Evolutionary conservation across 202 grass and related monocot species (phyloP).

Genomic region (Schoenoplectus tabernaemontani): DNA sequence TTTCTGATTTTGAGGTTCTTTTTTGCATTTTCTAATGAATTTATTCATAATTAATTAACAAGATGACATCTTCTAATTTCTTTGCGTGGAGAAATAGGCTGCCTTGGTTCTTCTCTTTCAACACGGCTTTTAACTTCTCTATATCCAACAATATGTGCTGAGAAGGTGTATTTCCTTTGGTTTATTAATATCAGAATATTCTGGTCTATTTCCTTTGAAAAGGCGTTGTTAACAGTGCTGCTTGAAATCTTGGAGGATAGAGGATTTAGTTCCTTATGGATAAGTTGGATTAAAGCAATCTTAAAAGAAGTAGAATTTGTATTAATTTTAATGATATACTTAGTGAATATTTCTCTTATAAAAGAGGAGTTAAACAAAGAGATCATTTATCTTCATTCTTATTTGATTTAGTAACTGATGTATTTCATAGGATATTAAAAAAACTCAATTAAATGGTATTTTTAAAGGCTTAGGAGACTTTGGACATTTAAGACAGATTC

Average conservation of each 20-base stretch:
- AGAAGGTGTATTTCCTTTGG: too few species aligned
- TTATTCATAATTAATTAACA: slow-evolving; percentile 1
- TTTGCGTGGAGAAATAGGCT: background rate
- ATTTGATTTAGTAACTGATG: too few species aligned
- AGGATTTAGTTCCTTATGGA: background rate
- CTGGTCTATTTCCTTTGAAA: background rate
- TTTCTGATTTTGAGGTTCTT: background rate
- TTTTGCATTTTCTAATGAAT: background rate
- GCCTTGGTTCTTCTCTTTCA: background rate
- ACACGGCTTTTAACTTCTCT: background rate
- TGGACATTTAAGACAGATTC: background rate
- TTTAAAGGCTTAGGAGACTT: background rate
- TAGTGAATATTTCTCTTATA: background rate
- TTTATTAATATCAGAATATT: too few species aligned
- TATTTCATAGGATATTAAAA: background rate
- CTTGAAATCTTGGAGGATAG: background rate
- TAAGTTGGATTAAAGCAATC: background rate
- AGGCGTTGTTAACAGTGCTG: background rate
- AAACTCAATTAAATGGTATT: too few species aligned
- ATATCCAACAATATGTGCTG: background rate
- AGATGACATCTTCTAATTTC: background rate
- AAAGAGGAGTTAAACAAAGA: background rate
- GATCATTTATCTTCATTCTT: too few species aligned
- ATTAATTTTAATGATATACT: background rate
- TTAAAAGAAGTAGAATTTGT: background rate